Evolutionary conservation across 768 basidiomycete species (phyloP).

Genomic region (Xerocomellus intermedius): DNA sequence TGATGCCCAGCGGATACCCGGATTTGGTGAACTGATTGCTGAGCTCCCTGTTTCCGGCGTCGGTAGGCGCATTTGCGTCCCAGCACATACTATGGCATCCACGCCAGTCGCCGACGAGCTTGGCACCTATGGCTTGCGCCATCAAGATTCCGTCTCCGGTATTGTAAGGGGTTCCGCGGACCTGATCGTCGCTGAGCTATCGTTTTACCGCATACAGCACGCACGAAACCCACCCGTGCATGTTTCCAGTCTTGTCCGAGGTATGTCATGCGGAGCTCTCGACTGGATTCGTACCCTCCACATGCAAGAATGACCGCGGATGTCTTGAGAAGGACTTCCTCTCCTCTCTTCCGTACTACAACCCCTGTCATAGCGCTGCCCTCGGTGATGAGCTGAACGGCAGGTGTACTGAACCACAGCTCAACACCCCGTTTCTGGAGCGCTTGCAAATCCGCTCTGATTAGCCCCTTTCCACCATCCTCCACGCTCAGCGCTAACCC

Average conservation of each 20-base stretch:
- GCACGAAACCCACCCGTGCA: conserved; percentile 45
- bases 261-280: conserved; percentile 48
- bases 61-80: conserved; percentile 58
- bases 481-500: conserved; percentile 62
- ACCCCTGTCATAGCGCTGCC: conserved; percentile 46
- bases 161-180: conserved; percentile 71
- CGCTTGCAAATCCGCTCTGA: conserved; percentile 51
- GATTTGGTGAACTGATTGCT: conserved; percentile 76
- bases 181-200: conserved; percentile 34
- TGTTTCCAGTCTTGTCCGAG: conserved; percentile 59
- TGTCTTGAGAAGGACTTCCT: conserved; percentile 37
- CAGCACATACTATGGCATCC: conserved; percentile 74
- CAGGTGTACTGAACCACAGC: conserved; percentile 57
- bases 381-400: conserved; percentile 33
- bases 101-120: conserved; percentile 60
- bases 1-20: conserved; percentile 69
- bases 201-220: neutral
- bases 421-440: conserved; percentile 50
- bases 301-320: conserved; percentile 58
- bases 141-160: conserved; percentile 63
- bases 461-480: conserved; percentile 67
- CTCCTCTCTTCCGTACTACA: conserved; percentile 39
- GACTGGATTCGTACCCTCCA: conserved; percentile 65
- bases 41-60: conserved; percentile 52
- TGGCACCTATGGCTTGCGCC: conserved; percentile 50